Percentiles rank a stretch among this genome's conserved stretches.
phyloP scores from a whole-genome alignment of 2,329 filamentous ascomycete genomes.

The Helicocarpus griseus region DNA sequence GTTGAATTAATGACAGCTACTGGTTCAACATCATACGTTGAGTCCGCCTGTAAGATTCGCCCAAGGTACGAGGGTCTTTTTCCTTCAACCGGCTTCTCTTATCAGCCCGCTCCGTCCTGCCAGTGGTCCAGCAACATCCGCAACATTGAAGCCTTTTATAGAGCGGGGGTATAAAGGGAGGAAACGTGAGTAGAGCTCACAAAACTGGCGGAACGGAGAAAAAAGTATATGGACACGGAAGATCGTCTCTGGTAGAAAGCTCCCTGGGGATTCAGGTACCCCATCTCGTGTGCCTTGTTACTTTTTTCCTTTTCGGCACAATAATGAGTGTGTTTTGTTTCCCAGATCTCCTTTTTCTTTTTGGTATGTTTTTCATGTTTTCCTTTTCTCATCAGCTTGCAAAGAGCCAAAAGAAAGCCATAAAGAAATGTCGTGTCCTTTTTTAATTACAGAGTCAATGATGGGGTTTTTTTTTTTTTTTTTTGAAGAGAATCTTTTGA shows the following conservation, averaged over 20 bases:
- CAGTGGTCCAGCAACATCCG: neutral
- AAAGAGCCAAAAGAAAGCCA: constrained; percentile 6
- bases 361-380: constrained; percentile 11
- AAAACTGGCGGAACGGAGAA: neutral
- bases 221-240: neutral
- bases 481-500: neutral
- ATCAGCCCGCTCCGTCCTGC: neutral
- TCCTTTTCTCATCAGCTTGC: constrained; percentile 8
- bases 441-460: constrained; percentile 7
- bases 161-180: neutral
- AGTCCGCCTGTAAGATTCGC: neutral
- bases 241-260: neutral
- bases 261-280: neutral
- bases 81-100: neutral
- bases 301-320: neutral
- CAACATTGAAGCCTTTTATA: neutral
- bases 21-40: neutral
- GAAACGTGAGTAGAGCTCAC: neutral
- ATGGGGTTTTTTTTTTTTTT: neutral
- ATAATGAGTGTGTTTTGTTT: neutral
- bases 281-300: neutral
- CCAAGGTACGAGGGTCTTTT: neutral
- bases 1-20: neutral
- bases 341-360: constrained; percentile 2
- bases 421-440: constrained; percentile 8